Conservation (phyloP, 495 filamentous ascomycete genomes). For the Evernia prunastri region DNA sequence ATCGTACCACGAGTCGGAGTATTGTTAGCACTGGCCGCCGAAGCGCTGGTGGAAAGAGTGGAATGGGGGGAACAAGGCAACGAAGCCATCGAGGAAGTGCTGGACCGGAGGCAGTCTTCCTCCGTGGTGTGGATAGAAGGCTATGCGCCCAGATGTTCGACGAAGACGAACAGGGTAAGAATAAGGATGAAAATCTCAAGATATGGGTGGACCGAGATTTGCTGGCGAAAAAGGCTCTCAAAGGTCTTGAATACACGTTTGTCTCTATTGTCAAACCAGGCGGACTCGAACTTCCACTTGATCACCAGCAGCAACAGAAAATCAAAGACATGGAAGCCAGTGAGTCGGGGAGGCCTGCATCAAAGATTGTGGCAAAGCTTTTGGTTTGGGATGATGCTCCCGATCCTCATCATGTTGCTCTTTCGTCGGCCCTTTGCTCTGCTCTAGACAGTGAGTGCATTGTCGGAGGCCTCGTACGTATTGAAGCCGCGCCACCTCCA, state of each 20-base stretch:
- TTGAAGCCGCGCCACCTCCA: slow-evolving; percentile 66
- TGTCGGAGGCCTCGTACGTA: slow-evolving; percentile 79
- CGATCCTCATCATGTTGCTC: slow-evolving; percentile 64
- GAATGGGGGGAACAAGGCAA: slow-evolving; percentile 46
- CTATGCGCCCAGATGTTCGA: slow-evolving; percentile 69
- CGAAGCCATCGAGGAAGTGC: slow-evolving; percentile 52
- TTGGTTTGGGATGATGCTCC: slow-evolving; percentile 80
- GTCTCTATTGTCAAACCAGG: slow-evolving; percentile 77
- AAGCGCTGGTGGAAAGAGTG: slow-evolving; percentile 66
- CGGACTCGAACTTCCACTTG: slow-evolving; percentile 64
- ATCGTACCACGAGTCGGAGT: slow-evolving; percentile 57
- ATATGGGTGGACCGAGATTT: slow-evolving; percentile 81
- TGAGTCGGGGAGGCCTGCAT: slow-evolving; percentile 54
- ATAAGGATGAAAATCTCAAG: slow-evolving; percentile 57
- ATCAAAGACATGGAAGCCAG: slow-evolving; percentile 49
- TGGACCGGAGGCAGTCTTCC: slow-evolving; percentile 57
- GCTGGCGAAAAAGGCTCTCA: slow-evolving; percentile 58
- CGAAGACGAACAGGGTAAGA: slow-evolving; percentile 40
- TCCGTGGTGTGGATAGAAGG: slow-evolving; percentile 68
- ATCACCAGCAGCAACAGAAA: slow-evolving; percentile 64
- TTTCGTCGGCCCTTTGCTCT: slow-evolving; percentile 69
- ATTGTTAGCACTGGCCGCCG: slow-evolving; percentile 62
- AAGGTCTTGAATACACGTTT: slow-evolving; percentile 62
- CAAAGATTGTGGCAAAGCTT: slow-evolving; percentile 69
- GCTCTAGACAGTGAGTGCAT: slow-evolving; percentile 62